Evolutionary conservation across 192 early-diverging fungal species (phyloP).

Genomic region (Backusella luteola): DNA sequence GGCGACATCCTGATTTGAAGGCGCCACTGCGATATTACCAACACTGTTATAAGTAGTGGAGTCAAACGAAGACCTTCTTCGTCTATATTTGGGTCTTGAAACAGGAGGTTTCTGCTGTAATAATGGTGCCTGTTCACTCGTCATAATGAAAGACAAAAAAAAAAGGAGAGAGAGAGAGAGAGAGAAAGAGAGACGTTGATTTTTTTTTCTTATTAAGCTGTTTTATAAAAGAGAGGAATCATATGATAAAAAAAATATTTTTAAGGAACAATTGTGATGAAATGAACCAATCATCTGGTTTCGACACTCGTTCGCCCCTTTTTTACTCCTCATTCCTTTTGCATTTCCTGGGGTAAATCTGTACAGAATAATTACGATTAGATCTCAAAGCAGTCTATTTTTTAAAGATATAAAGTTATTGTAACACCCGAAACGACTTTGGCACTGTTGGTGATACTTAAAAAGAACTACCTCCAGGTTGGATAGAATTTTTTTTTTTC

Average conservation of each 20-base stretch:
- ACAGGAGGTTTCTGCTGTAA: constrained; percentile 27
- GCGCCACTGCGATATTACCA: constrained; percentile 10
- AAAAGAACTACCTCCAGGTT: neutral
- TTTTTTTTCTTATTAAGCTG: neutral
- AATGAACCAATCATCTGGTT: constrained; percentile 15
- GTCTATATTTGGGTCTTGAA: constrained; percentile 19
- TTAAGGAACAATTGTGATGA: neutral
- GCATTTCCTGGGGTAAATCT: neutral
- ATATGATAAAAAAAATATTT: constrained; percentile 1
- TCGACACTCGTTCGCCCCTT: neutral
- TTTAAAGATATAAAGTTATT: neutral
- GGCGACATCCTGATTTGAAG: neutral
- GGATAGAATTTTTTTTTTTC: neutral
- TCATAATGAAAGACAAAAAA: neutral
- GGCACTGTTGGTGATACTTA: neutral
- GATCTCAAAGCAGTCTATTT: neutral
- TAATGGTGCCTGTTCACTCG: constrained; percentile 17
- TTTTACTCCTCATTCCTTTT: neutral
- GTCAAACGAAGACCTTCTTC: constrained; percentile 36
- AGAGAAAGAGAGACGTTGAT: neutral
- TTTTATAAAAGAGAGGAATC: neutral
- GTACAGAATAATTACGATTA: neutral
- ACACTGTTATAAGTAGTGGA: constrained; percentile 33
- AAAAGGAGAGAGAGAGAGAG: neutral
- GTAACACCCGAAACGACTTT: neutral